Percentiles rank a stretch among this genome's conserved stretches.
phyloP scores from a whole-genome alignment of 805 yeast genomes.

The Barnettozyma vustinii region DNA sequence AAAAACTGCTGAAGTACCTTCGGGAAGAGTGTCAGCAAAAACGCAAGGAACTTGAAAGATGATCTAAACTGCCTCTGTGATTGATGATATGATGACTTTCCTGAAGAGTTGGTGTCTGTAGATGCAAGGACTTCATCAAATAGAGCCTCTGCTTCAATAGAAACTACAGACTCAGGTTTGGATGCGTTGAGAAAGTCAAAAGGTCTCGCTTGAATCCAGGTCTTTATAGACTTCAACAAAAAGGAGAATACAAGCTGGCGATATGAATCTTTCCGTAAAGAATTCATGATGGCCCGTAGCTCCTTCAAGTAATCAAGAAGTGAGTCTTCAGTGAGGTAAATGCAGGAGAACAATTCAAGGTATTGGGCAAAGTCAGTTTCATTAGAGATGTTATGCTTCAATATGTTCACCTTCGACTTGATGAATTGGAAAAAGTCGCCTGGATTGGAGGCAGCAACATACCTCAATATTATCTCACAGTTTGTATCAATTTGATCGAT shows the following conservation, averaged over 20 bases:
- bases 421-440: conserved; percentile 35
- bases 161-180: conserved; percentile 18
- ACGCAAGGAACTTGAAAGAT: conserved; percentile 30
- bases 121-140: conserved; percentile 31
- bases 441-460: conserved; percentile 47
- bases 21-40: conserved; percentile 30
- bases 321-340: conserved; percentile 35
- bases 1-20: conserved; percentile 25
- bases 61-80: conserved; percentile 22
- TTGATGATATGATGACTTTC: conserved; percentile 4
- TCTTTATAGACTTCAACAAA: conserved; percentile 39
- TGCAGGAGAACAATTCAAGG: conserved; percentile 41
- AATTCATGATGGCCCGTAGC: conserved; percentile 31
- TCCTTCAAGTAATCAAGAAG: conserved; percentile 35
- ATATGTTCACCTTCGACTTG: conserved; percentile 23
- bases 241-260: conserved; percentile 40
- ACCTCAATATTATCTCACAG: conserved; percentile 38
- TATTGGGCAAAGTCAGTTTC: conserved; percentile 36
- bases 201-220: conserved; percentile 49
- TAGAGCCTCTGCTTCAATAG: conserved; percentile 28
- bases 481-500: conserved; percentile 32
- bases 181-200: conserved; percentile 33
- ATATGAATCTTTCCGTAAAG: conserved; percentile 39
- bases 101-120: conserved; percentile 21
- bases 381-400: conserved; percentile 32